A percentile compares a stretch with the other conserved stretches of the same genome.
phyloP scores from a whole-genome alignment of 2,329 filamentous ascomycete species.

The Fonsecaea monophora region DNA sequence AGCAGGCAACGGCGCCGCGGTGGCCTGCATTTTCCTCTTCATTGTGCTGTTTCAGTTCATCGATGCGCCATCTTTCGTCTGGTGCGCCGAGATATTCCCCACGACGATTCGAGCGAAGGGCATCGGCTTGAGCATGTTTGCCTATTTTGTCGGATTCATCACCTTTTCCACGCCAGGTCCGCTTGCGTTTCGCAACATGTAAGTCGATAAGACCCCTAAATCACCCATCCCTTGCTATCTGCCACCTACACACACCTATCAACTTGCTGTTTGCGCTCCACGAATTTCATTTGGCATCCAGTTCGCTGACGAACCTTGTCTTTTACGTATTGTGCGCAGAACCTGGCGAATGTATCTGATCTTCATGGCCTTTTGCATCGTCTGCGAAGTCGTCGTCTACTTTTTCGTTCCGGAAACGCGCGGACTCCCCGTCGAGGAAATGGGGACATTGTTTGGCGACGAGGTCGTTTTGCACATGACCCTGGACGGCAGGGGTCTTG shows the following conservation, averaged over 20 bases:
- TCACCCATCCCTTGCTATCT: background rate
- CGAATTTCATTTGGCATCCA: background rate
- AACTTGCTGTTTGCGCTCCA: background rate
- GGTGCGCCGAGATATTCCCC: constrained; percentile 35
- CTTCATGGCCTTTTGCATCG: constrained; percentile 27
- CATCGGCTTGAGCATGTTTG: constrained; percentile 31
- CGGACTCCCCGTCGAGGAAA: constrained; percentile 45
- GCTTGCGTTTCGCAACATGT: constrained; percentile 29
- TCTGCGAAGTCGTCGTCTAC: constrained; percentile 28
- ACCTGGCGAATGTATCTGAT: constrained; percentile 41
- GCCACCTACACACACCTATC: no score
- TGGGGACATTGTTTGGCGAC: constrained; percentile 46
- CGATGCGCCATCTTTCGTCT: constrained; percentile 56
- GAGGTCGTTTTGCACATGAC: constrained; percentile 28
- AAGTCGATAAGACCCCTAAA: background rate
- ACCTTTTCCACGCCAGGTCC: constrained; percentile 28
- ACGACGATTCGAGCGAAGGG: constrained; percentile 34
- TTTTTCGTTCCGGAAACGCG: constrained; percentile 43
- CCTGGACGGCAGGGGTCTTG: constrained; percentile 22
- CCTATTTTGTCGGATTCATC: constrained; percentile 30
- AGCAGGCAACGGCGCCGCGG: constrained; percentile 46
- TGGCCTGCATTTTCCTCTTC: constrained; percentile 52
- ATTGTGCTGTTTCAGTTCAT: constrained; percentile 45
- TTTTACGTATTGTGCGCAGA: constrained; percentile 8
- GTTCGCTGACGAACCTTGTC: background rate